Evolutionary conservation across 1,284 basidiomycete genomes (phyloP), one percentile per base, ranked within the genome.

Genomic region (Rhodotorula sp.): DNA sequence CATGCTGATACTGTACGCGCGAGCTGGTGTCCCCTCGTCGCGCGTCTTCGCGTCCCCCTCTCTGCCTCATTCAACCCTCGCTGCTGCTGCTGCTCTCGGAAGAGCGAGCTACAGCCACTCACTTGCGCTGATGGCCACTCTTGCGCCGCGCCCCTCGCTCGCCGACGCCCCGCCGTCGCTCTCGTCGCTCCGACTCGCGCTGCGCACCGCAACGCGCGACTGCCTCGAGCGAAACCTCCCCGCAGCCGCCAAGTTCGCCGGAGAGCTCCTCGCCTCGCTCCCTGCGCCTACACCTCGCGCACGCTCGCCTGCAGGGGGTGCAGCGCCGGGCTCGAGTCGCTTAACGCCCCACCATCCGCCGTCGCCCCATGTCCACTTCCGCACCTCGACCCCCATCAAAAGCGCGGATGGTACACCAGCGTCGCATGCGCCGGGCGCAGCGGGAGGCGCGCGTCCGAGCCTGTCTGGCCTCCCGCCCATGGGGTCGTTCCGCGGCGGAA

Each of bases 191-290:
- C 72, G 66, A 34, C n/a, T 15, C 37, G 51, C 54, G 17, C 60
- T 73, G n/a, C 59, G 68, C 10, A 25, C 13, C 9, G 64, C 71
- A 1, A 54, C 62, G 3, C 37, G 39, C 19, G 32, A 46, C 27
- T 53, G 32, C 17, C 36, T 39, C 44, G 62, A 72, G 51, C 69
- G 75, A 41, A 68, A 67, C 34, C 53, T 78, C 21, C 22, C 60
- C 34, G 54, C 57, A 7, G 62, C 73, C 13, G 62, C 76, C 29
- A 78, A 73, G 61, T 78, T 73, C 70, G 67, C 71, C 13, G 73
- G 69, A 6, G 69, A 78, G 60, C 66, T 76, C 37, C 60, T 76
- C 19, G 56, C 63, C 1, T 61, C 73, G 15, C 58, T 76, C 25
- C 71, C 71, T 1, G 36, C 39, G 21, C 37, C 27, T 9, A 37